Percentiles rank a stretch among this genome's conserved stretches.
Conservation (phyloP, 345 rosid genomes). For the Alliaria petiolata region DNA sequence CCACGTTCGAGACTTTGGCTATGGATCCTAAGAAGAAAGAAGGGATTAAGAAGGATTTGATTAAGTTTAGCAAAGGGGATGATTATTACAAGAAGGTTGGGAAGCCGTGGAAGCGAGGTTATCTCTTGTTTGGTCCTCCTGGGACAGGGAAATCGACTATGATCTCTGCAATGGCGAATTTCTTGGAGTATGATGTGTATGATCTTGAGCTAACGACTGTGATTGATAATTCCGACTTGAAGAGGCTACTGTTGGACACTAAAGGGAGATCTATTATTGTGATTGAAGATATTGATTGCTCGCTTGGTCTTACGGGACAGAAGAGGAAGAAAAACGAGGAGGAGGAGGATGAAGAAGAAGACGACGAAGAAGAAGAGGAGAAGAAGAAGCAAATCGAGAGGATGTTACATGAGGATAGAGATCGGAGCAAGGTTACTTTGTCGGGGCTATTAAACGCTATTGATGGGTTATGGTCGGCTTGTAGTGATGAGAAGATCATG, state of each 20-base stretch:
- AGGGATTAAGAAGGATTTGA: conserved; percentile 46
- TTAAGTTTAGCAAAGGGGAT: conserved; percentile 42
- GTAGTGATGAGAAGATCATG: conserved; percentile 44
- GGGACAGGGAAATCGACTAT: conserved; percentile 81
- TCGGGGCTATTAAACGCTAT: conserved; percentile 44
- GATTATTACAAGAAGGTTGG: conserved; percentile 57
- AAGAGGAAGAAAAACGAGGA: conserved; percentile 16
- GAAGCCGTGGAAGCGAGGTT: conserved; percentile 69
- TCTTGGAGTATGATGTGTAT: conserved; percentile 59
- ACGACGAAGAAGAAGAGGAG: neutral
- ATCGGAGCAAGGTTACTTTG: conserved; percentile 40
- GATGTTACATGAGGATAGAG: neutral
- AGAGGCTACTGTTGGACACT: conserved; percentile 48
- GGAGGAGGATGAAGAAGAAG: conserved; percentile 5
- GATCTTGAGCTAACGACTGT: conserved; percentile 69
- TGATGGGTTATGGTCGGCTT: conserved; percentile 54
- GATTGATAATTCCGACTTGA: conserved; percentile 48
- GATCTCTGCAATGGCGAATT: conserved; percentile 67
- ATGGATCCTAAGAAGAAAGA: conserved; percentile 55
- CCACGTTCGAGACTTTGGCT: conserved; percentile 54
- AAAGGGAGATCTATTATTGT: conserved; percentile 47
- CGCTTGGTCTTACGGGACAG: conserved; percentile 23
- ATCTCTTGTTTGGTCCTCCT: conserved; percentile 24
- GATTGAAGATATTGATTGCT: conserved; percentile 53
- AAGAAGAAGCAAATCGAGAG: conserved; percentile 5